Evolutionary conservation across 106 monocot genomes (phyloP), one percentile per base, ranked within the genome.

Genomic region (Phalaenopsis equestris): DNA sequence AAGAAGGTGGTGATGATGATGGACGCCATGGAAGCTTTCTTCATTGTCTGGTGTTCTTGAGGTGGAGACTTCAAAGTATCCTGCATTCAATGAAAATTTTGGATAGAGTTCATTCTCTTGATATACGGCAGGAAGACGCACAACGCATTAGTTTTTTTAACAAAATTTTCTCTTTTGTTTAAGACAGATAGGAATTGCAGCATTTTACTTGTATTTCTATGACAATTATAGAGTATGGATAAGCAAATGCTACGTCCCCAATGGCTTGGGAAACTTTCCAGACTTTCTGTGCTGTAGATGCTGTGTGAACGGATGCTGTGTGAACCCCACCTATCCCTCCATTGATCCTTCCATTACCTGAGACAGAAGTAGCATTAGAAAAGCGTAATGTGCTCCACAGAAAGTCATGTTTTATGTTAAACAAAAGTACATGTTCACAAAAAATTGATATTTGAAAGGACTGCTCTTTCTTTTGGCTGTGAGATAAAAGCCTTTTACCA

Each of bases 61-160:
- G 97, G 97, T 30, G 94, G 92, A 4, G 94, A 85, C 75, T 85
- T 94, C 89, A 97, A 82, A 16, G 96, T 97, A 67, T 97, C 94
- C 96, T 91, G 30, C 41, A 81, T 45, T 49, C 82, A 61, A n/a
- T 18, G 18, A 8, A 4, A 3, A 8, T 39, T 56, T 41, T 41
- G 30, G 30, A 30, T 30, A 36, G 6, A 65, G 1, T 65, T 24
- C 24, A 65, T 6, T 65, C 2, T 65, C 7, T 65, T 65, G 2
- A 52, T 52, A 52, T 52, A 30, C 24, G 24, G 8, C 8, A 8
- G 64, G 64, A 65, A 65, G n/a, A 23, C 8, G 64, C 19, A 64
- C 19, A 23, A 1, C 23, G 21, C 23, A 7, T 64, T 39, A 15
- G 14, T 38, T 39, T 41, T 38, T 15, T 30, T 30, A 30, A 11